Base-by-base conservation (phyloP, 2,329 filamentous ascomycete species). In the Trichoderma atroviride region DNA sequence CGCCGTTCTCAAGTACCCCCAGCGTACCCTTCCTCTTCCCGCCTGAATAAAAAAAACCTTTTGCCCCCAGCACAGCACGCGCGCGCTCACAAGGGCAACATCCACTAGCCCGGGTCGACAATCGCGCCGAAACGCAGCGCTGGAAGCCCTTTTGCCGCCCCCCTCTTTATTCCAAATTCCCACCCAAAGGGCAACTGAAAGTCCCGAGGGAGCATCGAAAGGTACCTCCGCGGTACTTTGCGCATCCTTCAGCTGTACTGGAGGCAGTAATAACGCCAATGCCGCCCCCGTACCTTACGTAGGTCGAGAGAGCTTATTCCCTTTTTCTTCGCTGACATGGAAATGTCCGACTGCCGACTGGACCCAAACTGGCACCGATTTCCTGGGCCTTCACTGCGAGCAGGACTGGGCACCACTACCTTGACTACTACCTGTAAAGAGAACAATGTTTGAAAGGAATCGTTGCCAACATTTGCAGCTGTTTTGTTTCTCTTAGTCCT, bases 111-210 rank as follows among this genome's bases (percentile, higher is more conserved):
- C 62, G 62, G 62, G 53, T 57, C 37, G 53, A 65, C 62, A 47
- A 65, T 65, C 62, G 24, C 62, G 52, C 62, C 62, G 62, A 65
- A 43, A 33, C 47, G 10, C 19, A 24, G n/a, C 19, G 33, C 33
- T 14, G 11, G 2, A 31, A 52, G 2, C 40, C 16, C 16, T 13
- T 50, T 50, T 11, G 33, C 33, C 33, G n/a, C n/a, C 4, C n/a
- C 40, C 47, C 47, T 50, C 22, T 50, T 5, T 50, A 50, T 50
- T 50, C 47, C 47, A 22, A 11, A 22, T 50, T 24, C 4, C n/a
- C 4, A 22, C 43, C 33, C 33, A 35, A 11, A 35, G 33, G 40
- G 4, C 14, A 40, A 13, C n/a, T 47, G n/a, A n/a, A 50, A 5
- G 47, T 19, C 19, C 53, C 29, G 53, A 56, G 33, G 33, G 33